phyloP scores from a whole-genome alignment of 2,329 filamentous ascomycete species.

The Lasiodiplodia theobromae region DNA sequence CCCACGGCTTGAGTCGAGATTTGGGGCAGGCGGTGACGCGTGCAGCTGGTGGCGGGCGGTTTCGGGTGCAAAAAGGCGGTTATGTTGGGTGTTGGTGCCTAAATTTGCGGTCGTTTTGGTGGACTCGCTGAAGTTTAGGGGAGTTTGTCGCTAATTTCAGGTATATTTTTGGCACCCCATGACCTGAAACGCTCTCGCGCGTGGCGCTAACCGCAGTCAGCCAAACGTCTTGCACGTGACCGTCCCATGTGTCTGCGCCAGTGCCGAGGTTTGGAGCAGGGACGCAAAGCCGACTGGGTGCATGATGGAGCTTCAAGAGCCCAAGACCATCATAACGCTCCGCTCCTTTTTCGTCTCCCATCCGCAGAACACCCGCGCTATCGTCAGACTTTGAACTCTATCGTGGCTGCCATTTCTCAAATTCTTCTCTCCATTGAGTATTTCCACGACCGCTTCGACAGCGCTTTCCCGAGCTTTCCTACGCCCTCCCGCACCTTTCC shows the following conservation, averaged over 20 bases:
- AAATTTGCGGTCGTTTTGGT: slow-evolving; percentile 40
- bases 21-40: slow-evolving; percentile 31
- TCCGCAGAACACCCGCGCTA: background rate
- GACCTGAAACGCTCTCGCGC: slow-evolving; percentile 9
- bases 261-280: slow-evolving; percentile 29
- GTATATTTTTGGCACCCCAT: slow-evolving; percentile 22
- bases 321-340: slow-evolving; percentile 17
- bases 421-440: slow-evolving; percentile 15
- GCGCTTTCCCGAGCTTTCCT: slow-evolving; percentile 10
- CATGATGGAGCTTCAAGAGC: slow-evolving; percentile 22
- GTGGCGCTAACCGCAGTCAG: slow-evolving; percentile 6
- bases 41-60: slow-evolving; percentile 28
- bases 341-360: slow-evolving; percentile 25
- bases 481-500: background rate
- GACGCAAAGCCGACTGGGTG: slow-evolving; percentile 25
- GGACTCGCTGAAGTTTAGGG: slow-evolving; percentile 32
- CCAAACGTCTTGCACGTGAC: background rate
- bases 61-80: slow-evolving; percentile 13
- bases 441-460: background rate
- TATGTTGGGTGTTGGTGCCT: slow-evolving; percentile 11
- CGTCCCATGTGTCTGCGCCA: slow-evolving; percentile 23
- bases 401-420: slow-evolving; percentile 6
- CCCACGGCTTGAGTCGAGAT: slow-evolving; percentile 32
- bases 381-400: background rate
- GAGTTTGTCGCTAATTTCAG: slow-evolving; percentile 31